Percentiles rank a stretch among this genome's conserved stretches.
These are phyloP conservation scores for Croton laevigatus DNA, from an alignment of 441 rosid genomes.

Conservation along the genomic window DNA sequence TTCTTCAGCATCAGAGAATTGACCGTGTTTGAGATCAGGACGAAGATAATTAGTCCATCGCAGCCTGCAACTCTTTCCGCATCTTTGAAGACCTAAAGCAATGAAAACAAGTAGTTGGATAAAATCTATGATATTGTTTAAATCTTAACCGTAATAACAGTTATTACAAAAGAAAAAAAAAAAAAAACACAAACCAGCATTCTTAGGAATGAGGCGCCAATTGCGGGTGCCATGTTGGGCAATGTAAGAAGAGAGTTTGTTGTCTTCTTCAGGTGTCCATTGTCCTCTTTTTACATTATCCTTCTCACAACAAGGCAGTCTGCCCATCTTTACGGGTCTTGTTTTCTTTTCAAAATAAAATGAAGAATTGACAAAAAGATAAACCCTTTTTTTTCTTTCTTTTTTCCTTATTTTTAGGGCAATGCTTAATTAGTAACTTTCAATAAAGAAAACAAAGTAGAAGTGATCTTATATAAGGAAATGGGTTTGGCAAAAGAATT, in stretches of 20 bases:
- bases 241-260: conserved; percentile 88
- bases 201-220: conserved; percentile 97
- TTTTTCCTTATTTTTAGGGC: conserved; percentile 1
- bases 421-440: not conserved
- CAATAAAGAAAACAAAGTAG: conserved; percentile 2
- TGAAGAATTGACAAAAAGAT: too few species aligned
- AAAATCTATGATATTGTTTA: too few species aligned
- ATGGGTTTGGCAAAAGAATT: conserved; percentile 4
- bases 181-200: conserved; percentile 53
- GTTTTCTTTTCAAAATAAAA: not conserved
- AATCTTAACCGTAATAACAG: too few species aligned
- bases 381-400: not conserved
- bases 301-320: conserved; percentile 93
- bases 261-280: conserved; percentile 97
- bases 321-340: conserved; percentile 53
- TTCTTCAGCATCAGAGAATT: conserved; percentile 67
- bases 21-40: conserved; percentile 78
- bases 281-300: conserved; percentile 91
- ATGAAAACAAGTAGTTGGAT: not conserved
- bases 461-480: conserved; percentile 32
- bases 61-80: conserved; percentile 83
- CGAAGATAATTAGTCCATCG: conserved; percentile 87
- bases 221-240: conserved; percentile 95
- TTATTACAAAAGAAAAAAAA: too few species aligned
- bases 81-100: conserved; percentile 57